phyloP scores from a whole-genome alignment of 176 grass and related monocot species.

The Metroxylon sagu region DNA sequence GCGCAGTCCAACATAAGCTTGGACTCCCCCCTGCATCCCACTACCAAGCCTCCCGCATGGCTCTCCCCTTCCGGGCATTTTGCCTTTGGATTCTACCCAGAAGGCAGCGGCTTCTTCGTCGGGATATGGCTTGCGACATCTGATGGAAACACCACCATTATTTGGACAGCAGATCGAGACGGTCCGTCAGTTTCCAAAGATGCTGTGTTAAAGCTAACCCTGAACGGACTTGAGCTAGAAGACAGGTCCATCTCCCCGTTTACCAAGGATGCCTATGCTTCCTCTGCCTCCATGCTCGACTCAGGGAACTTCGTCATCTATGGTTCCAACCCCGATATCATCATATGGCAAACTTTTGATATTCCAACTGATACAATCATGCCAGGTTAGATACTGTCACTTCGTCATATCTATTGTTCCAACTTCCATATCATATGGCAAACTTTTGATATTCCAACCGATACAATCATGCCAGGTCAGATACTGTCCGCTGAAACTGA shows the following conservation, averaged over 20 bases:
- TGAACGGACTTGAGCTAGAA: slow-evolving; percentile 3
- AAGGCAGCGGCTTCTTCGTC: slow-evolving; percentile 21
- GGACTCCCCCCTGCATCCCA: slow-evolving; percentile 2
- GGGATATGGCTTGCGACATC: slow-evolving; percentile 29
- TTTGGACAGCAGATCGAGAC: slow-evolving; percentile 35
- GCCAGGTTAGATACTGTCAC: too few relatives aligned
- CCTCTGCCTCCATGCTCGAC: slow-evolving; percentile 20
- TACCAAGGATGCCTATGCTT: slow-evolving; percentile 11
- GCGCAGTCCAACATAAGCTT: too few relatives aligned
- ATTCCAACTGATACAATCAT: too few relatives aligned
- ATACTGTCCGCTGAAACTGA: slow-evolving; percentile 4
- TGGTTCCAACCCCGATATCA: not conserved
- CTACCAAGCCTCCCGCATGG: slow-evolving; percentile 16
- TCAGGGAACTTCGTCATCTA: slow-evolving; percentile 27
- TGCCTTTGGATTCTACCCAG: slow-evolving; percentile 34
- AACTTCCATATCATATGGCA: slow-evolving; percentile 8
- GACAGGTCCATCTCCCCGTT: slow-evolving; percentile 9
- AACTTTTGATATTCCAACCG: slow-evolving; percentile 23
- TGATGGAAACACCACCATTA: not conserved
- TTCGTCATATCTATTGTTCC: too few relatives aligned
- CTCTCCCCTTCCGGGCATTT: slow-evolving; percentile 27
- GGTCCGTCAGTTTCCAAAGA: slow-evolving; percentile 13
- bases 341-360: too few relatives aligned
- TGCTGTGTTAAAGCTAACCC: slow-evolving; percentile 17
- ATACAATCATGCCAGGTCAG: slow-evolving; percentile 38